A percentile compares a stretch with the other conserved stretches of the same genome.
phyloP scores from a whole-genome alignment of 2,329 filamentous ascomycete genomes.

The Pseudocercospora macadamiae region DNA sequence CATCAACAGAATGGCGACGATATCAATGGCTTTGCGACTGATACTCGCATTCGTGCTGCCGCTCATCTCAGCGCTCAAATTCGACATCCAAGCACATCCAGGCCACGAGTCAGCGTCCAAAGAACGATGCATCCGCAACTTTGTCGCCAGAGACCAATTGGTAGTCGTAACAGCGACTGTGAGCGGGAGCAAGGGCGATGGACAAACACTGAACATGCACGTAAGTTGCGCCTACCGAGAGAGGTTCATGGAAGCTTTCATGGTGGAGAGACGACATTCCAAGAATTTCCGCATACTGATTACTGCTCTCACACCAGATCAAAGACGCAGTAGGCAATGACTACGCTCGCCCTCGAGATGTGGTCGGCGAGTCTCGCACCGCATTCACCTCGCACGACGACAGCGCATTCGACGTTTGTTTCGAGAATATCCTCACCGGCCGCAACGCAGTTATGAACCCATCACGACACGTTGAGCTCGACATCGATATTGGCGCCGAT shows the following conservation, averaged over 20 bases:
- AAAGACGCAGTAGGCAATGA: constrained; percentile 94
- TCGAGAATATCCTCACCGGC: constrained; percentile 77
- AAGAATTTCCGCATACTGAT: background rate
- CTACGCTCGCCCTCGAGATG: constrained; percentile 87
- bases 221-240: constrained; percentile 56
- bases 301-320: constrained; percentile 63
- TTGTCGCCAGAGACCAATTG: constrained; percentile 86
- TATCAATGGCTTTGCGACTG: constrained; percentile 35
- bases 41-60: constrained; percentile 46
- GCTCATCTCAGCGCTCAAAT: constrained; percentile 74
- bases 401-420: constrained; percentile 94
- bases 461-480: constrained; percentile 79
- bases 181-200: constrained; percentile 84
- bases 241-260: too few relatives aligned
- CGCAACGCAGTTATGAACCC: constrained; percentile 49
- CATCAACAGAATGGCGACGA: constrained; percentile 16
- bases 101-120: constrained; percentile 65
- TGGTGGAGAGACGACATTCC: background rate
- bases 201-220: constrained; percentile 91
- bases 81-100: constrained; percentile 78
- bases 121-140: constrained; percentile 94
- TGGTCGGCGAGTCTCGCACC: constrained; percentile 87
- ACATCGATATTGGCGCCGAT: constrained; percentile 94
- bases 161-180: constrained; percentile 93
- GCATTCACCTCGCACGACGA: constrained; percentile 93